Percentiles rank a stretch among this genome's conserved stretches.
Conservation (phyloP, 306 rosid species). For the Calophaca sinica region DNA sequence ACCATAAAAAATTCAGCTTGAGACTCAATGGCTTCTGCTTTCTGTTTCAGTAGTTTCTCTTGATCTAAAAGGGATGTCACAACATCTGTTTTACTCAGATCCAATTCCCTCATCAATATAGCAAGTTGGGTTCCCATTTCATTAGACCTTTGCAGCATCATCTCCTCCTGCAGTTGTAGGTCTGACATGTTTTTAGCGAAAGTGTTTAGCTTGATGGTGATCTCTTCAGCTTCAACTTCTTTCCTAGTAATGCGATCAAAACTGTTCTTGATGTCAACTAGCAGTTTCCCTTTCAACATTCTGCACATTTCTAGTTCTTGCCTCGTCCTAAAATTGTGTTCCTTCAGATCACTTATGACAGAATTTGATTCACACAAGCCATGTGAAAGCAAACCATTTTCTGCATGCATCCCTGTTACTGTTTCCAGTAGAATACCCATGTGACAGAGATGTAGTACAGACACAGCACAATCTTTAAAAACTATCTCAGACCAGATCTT, state of each 20-base stretch:
- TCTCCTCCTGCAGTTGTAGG: constrained; percentile 83
- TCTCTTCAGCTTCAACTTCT: constrained; percentile 79
- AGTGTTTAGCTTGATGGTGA: constrained; percentile 62
- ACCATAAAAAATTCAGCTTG: constrained; percentile 65
- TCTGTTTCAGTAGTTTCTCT: constrained; percentile 62
- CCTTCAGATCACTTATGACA: constrained; percentile 72
- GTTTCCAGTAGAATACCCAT: constrained; percentile 87
- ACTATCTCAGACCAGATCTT: constrained; percentile 86
- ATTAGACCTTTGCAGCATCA: constrained; percentile 82
- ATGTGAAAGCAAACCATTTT: constrained; percentile 81
- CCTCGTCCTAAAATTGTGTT: constrained; percentile 68
- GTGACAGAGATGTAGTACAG: constrained; percentile 91
- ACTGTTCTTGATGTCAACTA: constrained; percentile 78
- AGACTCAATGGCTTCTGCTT: constrained; percentile 61
- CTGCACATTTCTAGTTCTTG: constrained; percentile 93
- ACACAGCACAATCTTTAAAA: constrained; percentile 79
- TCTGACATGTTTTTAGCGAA: constrained; percentile 75
- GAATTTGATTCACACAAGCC: constrained; percentile 80
- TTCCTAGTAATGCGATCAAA: constrained; percentile 77
- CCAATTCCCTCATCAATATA: constrained; percentile 75
- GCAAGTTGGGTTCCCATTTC: constrained; percentile 84
- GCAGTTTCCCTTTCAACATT: constrained; percentile 73
- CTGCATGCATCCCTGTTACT: constrained; percentile 86
- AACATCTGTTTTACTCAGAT: constrained; percentile 59
- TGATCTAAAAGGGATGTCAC: constrained; percentile 65